Base-by-base conservation (phyloP, 2,329 filamentous ascomycete genomes). In the Pseudogymnoascus sp. region DNA sequence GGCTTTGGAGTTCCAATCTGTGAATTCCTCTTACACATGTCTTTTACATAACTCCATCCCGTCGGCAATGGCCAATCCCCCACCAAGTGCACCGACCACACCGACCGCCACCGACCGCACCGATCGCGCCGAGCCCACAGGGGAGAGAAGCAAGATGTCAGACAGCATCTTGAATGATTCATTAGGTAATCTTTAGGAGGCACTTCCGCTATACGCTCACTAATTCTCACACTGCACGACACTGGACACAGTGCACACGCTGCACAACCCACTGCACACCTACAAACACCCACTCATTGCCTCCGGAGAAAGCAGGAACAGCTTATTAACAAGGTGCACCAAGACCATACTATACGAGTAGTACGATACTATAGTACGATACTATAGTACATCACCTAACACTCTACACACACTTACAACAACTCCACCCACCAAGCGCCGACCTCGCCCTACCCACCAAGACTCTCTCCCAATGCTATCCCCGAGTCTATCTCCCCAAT, bases 151-250 rank as follows among this genome's bases (percentile, higher is more conserved):
- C 11, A 15, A 21, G 24, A 50, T 50, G 44, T 50, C 44, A 50
- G 44, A 50, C 26, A n/a, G 44, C 44, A 31, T 50, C 21, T 21
- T 21, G 21, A 4, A 21, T 21, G 21, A 21, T 21, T 21, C 44
- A 50, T 50, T 50, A 50, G 44, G 44, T 50, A 50, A 50, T 50
- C 44, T 50, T 50, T 50, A 31, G n/a, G 24, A n/a, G 40, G 40
- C 40, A 44, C 21, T 44, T 21, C 40, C 40, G 26, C 17, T 44
- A 4, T 11, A 40, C 8, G 39, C 39, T 17, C n/a, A 10, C 39
- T 17, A 10, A 10, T 21, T 21, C 15, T 40, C 15, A 15, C 11
- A 11, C 35, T 39, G 21, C 21, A 21, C 21, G 21, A 21, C 21
- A 21, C 21, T 21, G 21, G 21, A 21, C 21, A 21, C 21, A 21